These are phyloP conservation scores for Aspergillus affinis DNA, from an alignment of 495 filamentous ascomycete genomes.

Conservation along the genomic window DNA sequence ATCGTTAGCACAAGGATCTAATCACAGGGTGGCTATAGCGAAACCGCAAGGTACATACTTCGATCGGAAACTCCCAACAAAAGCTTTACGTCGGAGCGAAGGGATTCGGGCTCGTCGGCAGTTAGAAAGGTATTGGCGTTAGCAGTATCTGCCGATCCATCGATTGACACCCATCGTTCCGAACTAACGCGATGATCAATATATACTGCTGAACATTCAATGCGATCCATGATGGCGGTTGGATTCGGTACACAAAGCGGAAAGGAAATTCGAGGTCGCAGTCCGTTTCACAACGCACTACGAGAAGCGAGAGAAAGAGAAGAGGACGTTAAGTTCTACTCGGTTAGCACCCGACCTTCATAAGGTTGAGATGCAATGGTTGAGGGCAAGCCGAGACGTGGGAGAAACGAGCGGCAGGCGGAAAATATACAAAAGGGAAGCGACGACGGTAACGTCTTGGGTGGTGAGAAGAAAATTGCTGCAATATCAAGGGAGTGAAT, in stretches of 20 bases:
- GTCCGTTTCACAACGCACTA: constrained; percentile 12
- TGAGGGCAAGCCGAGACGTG: constrained; percentile 1
- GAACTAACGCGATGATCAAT: constrained; percentile 71
- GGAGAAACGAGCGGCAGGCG: constrained; percentile 17
- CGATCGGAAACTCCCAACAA: constrained; percentile 53
- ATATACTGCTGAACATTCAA: constrained; percentile 77
- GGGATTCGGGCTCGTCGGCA: constrained; percentile 49
- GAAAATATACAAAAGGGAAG: constrained; percentile 12
- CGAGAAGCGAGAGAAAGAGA: constrained; percentile 12
- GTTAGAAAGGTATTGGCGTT: constrained; percentile 27
- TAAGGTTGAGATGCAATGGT: constrained; percentile 14
- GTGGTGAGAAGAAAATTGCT: constrained; percentile 7
- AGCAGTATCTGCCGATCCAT: constrained; percentile 32
- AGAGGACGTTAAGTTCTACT: constrained; percentile 13
- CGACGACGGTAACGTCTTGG: constrained; percentile 9
- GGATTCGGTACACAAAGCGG: constrained; percentile 23
- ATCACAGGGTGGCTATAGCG: constrained; percentile 1
- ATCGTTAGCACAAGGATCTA: constrained; percentile 1
- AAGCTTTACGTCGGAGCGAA: constrained; percentile 48
- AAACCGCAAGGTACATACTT: constrained; percentile 40
- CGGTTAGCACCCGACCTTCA: constrained; percentile 17
- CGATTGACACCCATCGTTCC: constrained; percentile 57
- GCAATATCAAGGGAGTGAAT: background rate
- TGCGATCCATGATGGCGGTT: constrained; percentile 59
- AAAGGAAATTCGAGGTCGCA: constrained; percentile 13